phyloP scores from a whole-genome alignment of 2,329 filamentous ascomycete genomes.

The Coniella lustricola region DNA sequence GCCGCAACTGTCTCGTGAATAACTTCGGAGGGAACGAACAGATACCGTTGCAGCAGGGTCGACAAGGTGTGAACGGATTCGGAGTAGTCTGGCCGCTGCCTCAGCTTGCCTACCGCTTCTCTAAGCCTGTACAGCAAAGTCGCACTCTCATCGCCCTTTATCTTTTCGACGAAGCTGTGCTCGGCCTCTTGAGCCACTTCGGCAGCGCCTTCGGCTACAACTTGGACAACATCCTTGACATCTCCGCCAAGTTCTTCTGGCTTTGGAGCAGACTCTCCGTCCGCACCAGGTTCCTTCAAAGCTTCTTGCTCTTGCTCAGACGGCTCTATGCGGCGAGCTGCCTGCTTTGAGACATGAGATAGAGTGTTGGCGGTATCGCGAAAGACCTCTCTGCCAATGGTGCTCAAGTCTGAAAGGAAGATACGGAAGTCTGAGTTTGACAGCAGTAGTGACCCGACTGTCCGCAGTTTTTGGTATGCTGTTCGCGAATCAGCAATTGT shows the following conservation, averaged over 20 bases:
- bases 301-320: conserved; percentile 51
- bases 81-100: conserved; percentile 72
- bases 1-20: conserved; percentile 59
- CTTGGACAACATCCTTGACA: conserved; percentile 45
- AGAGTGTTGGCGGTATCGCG: conserved; percentile 77
- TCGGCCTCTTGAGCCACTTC: conserved; percentile 52
- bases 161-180: conserved; percentile 66
- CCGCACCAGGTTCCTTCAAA: conserved; percentile 43
- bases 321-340: conserved; percentile 66
- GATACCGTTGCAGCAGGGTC: conserved; percentile 70
- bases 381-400: conserved; percentile 76
- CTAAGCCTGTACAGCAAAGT: conserved; percentile 71
- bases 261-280: conserved; percentile 42
- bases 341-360: conserved; percentile 66
- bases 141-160: conserved; percentile 64
- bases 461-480: conserved; percentile 78
- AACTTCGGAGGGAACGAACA: conserved; percentile 67
- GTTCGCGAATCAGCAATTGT: conserved; percentile 18
- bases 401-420: conserved; percentile 73
- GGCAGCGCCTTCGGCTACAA: conserved; percentile 45
- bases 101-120: conserved; percentile 64
- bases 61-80: conserved; percentile 78
- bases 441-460: conserved; percentile 75
- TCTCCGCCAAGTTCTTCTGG: conserved; percentile 58
- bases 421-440: conserved; percentile 87